A percentile compares a stretch with the other conserved stretches of the same genome.
Evolutionary conservation across 768 basidiomycete genomes (phyloP).

Genomic region (Scleroderma citrinum): DNA sequence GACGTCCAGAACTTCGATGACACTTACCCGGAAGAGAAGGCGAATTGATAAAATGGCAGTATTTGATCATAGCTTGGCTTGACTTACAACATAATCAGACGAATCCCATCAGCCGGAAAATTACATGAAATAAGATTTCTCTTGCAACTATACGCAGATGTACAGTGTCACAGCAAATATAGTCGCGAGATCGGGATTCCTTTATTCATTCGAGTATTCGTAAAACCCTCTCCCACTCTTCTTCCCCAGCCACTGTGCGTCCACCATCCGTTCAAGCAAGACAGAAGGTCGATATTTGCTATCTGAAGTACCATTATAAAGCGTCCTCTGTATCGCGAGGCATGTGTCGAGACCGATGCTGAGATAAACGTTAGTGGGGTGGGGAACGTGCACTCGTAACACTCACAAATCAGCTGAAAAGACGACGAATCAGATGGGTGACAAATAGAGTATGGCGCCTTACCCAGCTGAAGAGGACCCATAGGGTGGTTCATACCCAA

Average conservation of each 20-base stretch:
- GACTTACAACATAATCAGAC: too few species aligned
- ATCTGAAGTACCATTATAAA: constrained; percentile 85
- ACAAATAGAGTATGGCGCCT: constrained; percentile 1
- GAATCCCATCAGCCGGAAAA: too few species aligned
- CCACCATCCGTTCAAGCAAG: constrained; percentile 91
- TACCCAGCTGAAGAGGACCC: constrained; percentile 87
- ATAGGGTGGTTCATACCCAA: constrained; percentile 94
- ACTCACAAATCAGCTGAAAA: constrained; percentile 29
- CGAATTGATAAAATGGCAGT: too few species aligned
- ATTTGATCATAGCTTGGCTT: too few species aligned
- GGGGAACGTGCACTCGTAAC: neutral
- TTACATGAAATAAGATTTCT: too few species aligned
- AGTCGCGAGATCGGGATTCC: neutral
- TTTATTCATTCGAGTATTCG: constrained; percentile 50
- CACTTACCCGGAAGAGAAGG: too few species aligned
- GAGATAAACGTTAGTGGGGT: neutral
- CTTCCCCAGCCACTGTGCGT: constrained; percentile 89
- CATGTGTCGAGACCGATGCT: constrained; percentile 99
- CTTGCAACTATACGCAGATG: neutral
- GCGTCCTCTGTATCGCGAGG: constrained; percentile 84
- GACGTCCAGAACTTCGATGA: too few species aligned
- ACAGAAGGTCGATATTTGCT: constrained; percentile 92
- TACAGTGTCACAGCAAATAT: neutral
- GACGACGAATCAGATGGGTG: constrained; percentile 2
- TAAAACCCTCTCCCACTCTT: constrained; percentile 96